Conservation (phyloP, 78 protist species). For the Bodo saltans region DNA sequence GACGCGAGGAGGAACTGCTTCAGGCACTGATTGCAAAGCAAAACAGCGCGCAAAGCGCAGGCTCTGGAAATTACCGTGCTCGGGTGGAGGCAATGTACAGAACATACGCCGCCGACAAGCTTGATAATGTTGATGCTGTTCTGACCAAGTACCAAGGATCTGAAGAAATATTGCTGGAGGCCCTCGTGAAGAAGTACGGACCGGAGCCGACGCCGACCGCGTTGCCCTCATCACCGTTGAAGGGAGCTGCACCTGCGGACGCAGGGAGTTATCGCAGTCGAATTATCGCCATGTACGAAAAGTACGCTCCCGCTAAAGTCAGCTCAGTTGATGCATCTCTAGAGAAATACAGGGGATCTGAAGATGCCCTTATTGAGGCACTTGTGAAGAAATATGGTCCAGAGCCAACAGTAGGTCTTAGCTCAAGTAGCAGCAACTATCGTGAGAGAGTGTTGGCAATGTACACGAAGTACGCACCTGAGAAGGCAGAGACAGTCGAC, state of each 20-base stretch:
- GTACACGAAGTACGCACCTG: background rate
- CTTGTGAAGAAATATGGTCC: constrained; percentile 21
- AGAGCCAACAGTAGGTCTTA: too few species aligned
- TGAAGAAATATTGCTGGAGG: background rate
- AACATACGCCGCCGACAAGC: constrained; percentile 2
- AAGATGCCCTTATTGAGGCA: background rate
- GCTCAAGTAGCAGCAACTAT: too few species aligned
- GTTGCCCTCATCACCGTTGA: background rate
- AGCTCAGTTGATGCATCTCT: background rate
- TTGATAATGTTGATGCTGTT: background rate
- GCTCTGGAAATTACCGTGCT: background rate
- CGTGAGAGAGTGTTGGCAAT: too few species aligned
- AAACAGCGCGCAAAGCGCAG: background rate
- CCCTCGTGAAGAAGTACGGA: background rate
- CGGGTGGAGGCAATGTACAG: background rate
- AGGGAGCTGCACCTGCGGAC: too few species aligned
- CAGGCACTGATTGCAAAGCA: background rate
- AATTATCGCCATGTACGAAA: background rate
- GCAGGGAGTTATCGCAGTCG: background rate
- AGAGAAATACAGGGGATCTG: background rate
- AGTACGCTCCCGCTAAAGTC: constrained; percentile 4
- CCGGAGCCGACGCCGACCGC: constrained; percentile 18
- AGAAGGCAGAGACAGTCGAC: background rate
- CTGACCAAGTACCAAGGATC: background rate
- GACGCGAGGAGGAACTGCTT: background rate